Evolutionary conservation across 306 rosid species (phyloP), one percentile per base, ranked within the genome.

Genomic region (Prunus mume): DNA sequence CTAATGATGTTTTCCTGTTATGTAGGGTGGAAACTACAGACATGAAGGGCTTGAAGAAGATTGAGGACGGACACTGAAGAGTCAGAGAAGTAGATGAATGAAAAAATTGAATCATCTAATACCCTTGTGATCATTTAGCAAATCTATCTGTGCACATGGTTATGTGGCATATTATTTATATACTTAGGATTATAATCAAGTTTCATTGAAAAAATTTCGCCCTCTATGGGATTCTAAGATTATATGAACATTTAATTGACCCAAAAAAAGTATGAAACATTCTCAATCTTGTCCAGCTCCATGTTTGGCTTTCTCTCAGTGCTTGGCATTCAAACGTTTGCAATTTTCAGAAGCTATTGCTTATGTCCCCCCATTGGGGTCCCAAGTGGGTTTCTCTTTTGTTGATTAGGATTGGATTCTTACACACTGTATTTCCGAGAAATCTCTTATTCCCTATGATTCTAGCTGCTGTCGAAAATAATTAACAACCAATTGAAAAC

Each of bases 31-130:
- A 95, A 84, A 95, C 99, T 32, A 95, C 97, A 0, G 97, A 95
- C 86, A 95, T 95, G 99, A 95, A 95, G 91, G 92, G 96, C 56
- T 86, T 95, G 90, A 95, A 95, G 96, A 95, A 95, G 90, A 86
- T 95, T 54, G 97, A 95, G 79, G 99, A 92, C 12, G 79, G 82
- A 69, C 88, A 87, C 80, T 78, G 65, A 79, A 62, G 81, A 58
- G 68, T 65, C 13, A 71, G 52, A 70, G 20, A 67, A 34, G 27
- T 38, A 41, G 49, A 65, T 51, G 73, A 25, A 68, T 51, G 69
- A 60, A 27, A 56, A 52, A 47, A 47, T 55, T 49, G 41, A 41
- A 68, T 72, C 38, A 71, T 57, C 30, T 22, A 55, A 25, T 49
- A 71, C 76, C 24, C 34, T 76, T 24, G 76, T 69, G 71, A 18